phyloP scores from a whole-genome alignment of 1,284 basidiomycete genomes.

The Microbotryomycetes sp. region DNA sequence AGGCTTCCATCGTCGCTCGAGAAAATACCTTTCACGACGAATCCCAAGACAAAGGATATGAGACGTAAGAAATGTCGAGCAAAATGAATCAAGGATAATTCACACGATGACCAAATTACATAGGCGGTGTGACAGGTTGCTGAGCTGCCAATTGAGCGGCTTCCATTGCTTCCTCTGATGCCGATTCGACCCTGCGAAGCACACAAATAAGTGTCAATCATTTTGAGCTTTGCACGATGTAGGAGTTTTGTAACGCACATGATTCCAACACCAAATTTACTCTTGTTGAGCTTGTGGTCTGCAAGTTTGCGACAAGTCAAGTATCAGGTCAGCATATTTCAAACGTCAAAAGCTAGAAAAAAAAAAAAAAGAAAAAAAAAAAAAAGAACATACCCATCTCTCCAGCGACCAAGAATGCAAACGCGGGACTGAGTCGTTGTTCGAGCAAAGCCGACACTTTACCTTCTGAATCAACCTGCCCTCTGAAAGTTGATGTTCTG shows the following conservation, averaged over 20 bases:
- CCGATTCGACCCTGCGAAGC: constrained; percentile 7
- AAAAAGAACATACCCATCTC: constrained; percentile 68
- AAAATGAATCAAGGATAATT: too few relatives aligned
- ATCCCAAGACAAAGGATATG: too few relatives aligned
- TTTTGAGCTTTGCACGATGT: too few relatives aligned
- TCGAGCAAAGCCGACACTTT: constrained; percentile 93
- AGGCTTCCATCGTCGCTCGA: too few relatives aligned
- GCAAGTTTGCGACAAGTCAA: background rate
- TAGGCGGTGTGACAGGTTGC: background rate
- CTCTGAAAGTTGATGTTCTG: constrained; percentile 83
- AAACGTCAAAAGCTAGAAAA: background rate
- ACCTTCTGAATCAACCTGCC: constrained; percentile 83
- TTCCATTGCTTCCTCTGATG: constrained; percentile 24
- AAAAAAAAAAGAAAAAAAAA: background rate
- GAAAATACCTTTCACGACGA: too few relatives aligned
- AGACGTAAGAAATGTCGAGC: too few relatives aligned
- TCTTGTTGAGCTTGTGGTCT: constrained; percentile 58
- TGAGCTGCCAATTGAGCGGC: constrained; percentile 4
- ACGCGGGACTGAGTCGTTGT: constrained; percentile 90
- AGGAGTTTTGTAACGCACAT: too few relatives aligned
- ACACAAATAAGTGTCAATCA: background rate
- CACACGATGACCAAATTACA: background rate
- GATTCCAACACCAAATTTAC: constrained; percentile 91
- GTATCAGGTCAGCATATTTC: background rate
- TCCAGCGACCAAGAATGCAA: constrained; percentile 88